phyloP scores from a whole-genome alignment of 768 basidiomycete genomes.

The Podaxis sp. region DNA sequence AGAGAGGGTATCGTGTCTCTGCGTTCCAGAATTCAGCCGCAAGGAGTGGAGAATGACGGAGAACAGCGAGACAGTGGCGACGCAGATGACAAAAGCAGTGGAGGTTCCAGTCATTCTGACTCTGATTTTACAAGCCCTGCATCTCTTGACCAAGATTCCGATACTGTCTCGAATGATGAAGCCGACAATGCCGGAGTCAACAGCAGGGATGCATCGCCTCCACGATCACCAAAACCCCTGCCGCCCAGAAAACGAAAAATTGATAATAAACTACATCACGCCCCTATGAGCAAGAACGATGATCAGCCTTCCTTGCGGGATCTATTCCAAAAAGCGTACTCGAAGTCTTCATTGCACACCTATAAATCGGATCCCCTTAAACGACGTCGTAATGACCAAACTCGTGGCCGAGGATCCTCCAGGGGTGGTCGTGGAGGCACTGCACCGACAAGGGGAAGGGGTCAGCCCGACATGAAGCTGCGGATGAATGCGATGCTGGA shows the following conservation, averaged over 20 bases:
- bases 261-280: conserved; percentile 16
- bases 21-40: conserved; percentile 16
- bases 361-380: conserved; percentile 44
- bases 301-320: conserved; percentile 48
- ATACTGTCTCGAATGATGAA: not conserved
- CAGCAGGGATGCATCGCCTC: not conserved
- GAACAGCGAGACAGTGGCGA: conserved; percentile 15
- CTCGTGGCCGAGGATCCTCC: conserved; percentile 10
- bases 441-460: conserved; percentile 26
- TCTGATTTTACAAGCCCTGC: not conserved
- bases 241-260: conserved; percentile 13
- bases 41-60: conserved; percentile 13
- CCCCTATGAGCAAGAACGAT: conserved; percentile 12
- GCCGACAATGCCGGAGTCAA: not conserved
- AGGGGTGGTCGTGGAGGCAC: conserved; percentile 25
- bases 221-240: conserved; percentile 2
- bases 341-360: conserved; percentile 50
- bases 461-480: conserved; percentile 71
- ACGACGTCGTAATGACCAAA: not conserved
- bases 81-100: conserved; percentile 15
- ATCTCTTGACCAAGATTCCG: not conserved
- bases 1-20: conserved; percentile 28
- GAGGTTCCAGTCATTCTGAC: conserved; percentile 3
- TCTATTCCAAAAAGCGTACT: conserved; percentile 59
- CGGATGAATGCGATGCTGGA: conserved; percentile 86